These are phyloP conservation scores for Linderniella brevidens DNA, from an alignment of 257 asterid species.

Conservation along the genomic window DNA sequence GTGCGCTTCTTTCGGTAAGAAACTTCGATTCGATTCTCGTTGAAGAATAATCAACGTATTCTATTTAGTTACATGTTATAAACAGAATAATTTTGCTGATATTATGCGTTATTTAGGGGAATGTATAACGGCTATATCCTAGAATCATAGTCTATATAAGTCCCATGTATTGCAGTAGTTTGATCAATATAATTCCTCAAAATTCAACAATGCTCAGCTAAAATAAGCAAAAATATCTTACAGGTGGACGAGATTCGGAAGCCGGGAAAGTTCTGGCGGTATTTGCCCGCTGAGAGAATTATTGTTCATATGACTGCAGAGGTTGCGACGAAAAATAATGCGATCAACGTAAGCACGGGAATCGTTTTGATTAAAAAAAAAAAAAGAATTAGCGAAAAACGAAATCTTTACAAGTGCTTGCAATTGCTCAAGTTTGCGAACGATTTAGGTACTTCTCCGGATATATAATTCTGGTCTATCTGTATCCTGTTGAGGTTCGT, in stretches of 20 bases:
- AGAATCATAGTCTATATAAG: too few species aligned
- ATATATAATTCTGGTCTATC: conserved; percentile 66
- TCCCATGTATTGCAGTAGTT: too few species aligned
- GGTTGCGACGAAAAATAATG: not conserved
- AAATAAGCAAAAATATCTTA: conserved; percentile 14
- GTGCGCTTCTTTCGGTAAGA: not conserved
- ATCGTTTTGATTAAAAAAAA: not conserved
- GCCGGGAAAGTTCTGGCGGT: conserved; percentile 42
- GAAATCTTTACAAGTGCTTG: conserved; percentile 43
- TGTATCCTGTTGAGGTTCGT: conserved; percentile 73
- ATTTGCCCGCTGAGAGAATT: conserved; percentile 55
- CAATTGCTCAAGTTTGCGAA: conserved; percentile 46
- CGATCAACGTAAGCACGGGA: conserved; percentile 4
- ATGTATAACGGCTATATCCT: too few species aligned
- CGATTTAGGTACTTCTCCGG: conserved; percentile 65
- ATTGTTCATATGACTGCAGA: conserved; percentile 67
- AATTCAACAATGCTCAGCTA: too few species aligned
- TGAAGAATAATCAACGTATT: not conserved
- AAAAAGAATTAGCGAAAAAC: conserved; percentile 3
- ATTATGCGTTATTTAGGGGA: too few species aligned
- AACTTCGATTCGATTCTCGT: conserved; percentile 7
- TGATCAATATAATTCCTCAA: too few species aligned
- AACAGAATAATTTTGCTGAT: not conserved
- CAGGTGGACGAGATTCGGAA: conserved; percentile 50
- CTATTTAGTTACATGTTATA: not conserved